These are phyloP conservation scores for Claviceps monticola DNA, from an alignment of 2,329 filamentous ascomycete species.

Conservation along the genomic window DNA sequence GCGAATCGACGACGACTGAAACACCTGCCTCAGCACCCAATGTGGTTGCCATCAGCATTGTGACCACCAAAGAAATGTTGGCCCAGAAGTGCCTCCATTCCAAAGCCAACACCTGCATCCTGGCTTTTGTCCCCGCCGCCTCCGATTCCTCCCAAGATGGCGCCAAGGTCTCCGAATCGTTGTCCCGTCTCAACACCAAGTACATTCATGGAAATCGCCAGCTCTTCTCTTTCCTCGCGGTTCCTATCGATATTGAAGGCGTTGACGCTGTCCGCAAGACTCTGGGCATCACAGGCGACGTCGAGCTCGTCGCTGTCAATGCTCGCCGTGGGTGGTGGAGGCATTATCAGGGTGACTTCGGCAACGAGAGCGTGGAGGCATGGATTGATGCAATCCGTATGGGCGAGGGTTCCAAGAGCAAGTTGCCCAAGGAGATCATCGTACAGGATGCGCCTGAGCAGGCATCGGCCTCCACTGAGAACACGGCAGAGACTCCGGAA, in stretches of 20 bases:
- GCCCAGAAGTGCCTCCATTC: conserved; percentile 57
- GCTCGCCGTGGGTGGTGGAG: conserved; percentile 79
- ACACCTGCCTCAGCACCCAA: conserved; percentile 14
- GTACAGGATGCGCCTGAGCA: conserved; percentile 23
- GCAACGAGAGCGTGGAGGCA: conserved; percentile 50
- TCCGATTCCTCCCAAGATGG: conserved; percentile 31
- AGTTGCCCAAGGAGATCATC: conserved; percentile 47
- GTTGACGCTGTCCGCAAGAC: conserved; percentile 27
- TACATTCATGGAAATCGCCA: conserved; percentile 51
- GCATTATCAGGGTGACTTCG: conserved; percentile 50
- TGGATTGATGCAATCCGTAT: conserved; percentile 90
- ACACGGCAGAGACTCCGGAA: conserved; percentile 10
- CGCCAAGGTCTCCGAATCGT: conserved; percentile 44
- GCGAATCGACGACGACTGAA: conserved; percentile 16
- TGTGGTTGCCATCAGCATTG: conserved; percentile 49
- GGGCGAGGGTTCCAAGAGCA: conserved; percentile 71
- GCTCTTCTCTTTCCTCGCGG: conserved; percentile 71
- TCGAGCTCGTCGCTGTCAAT: conserved; percentile 73
- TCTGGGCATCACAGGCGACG: conserved; percentile 45
- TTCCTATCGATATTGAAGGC: conserved; percentile 38
- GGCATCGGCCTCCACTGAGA: background rate
- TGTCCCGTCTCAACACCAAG: conserved; percentile 66
- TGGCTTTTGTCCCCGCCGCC: conserved; percentile 54
- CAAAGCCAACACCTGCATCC: conserved; percentile 70
- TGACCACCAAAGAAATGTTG: conserved; percentile 51